Conservation (phyloP, 768 basidiomycete genomes). For the Strobilomyces echinocephalus region DNA sequence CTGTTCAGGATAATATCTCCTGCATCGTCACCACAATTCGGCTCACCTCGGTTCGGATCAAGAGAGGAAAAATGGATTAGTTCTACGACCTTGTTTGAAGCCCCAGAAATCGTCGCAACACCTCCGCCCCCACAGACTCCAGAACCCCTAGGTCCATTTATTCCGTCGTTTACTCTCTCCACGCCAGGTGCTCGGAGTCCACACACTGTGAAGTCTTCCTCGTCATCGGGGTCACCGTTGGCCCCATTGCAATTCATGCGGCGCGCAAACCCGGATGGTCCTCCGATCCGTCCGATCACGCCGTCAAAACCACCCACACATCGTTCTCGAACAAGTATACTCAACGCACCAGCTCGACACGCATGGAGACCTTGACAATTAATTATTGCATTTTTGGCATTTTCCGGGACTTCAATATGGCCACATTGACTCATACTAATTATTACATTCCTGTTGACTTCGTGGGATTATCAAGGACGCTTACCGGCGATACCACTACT, state of each 20-base stretch:
- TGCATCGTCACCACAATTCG: constrained; percentile 54
- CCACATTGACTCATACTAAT: constrained; percentile 19
- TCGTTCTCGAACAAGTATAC: constrained; percentile 39
- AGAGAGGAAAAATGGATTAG: constrained; percentile 83
- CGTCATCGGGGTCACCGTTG: constrained; percentile 66
- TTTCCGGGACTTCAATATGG: constrained; percentile 17
- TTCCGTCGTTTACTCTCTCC: constrained; percentile 66
- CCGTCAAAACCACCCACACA: constrained; percentile 58
- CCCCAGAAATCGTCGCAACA: constrained; percentile 36
- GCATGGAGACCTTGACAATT: constrained; percentile 60
- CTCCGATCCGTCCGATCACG: constrained; percentile 50
- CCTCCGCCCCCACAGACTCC: constrained; percentile 57
- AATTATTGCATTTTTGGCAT: constrained; percentile 12
- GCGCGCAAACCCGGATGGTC: constrained; percentile 61
- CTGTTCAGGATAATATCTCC: constrained; percentile 65
- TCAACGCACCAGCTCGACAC: constrained; percentile 45
- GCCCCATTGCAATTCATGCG: constrained; percentile 83
- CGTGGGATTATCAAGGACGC: constrained; percentile 21
- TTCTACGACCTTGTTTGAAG: constrained; percentile 64
- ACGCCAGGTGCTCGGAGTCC: constrained; percentile 45
- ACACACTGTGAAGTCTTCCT: constrained; percentile 45
- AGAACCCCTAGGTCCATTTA: constrained; percentile 50
- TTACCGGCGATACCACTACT: constrained; percentile 19
- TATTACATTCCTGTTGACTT: constrained; percentile 29
- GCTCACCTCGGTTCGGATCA: constrained; percentile 34